phyloP scores from a whole-genome alignment of 202 grass and related monocot species.

The Thinopyrum obtusiflorum region DNA sequence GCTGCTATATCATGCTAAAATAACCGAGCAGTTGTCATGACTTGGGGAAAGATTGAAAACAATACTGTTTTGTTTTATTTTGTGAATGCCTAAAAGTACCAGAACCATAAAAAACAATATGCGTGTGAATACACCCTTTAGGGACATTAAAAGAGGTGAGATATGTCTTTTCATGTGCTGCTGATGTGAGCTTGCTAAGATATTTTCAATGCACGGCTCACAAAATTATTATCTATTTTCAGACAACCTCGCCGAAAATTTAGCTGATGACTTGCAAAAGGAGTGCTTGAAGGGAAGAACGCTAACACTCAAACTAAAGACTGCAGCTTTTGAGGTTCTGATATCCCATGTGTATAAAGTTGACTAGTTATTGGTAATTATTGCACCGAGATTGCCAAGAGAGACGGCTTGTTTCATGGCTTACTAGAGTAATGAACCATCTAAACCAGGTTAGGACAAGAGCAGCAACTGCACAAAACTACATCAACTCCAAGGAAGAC shows the following conservation, averaged over 20 bases:
- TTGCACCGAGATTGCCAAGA: background rate
- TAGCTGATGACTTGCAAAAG: slow-evolving; percentile 82
- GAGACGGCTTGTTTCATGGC: background rate
- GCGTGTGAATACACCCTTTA: background rate
- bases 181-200: background rate
- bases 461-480: slow-evolving; percentile 64
- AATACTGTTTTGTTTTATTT: background rate
- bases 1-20: background rate
- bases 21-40: background rate
- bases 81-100: slow-evolving; percentile 4
- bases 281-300: slow-evolving; percentile 69
- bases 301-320: slow-evolving; percentile 95
- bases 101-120: background rate
- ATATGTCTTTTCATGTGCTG: background rate
- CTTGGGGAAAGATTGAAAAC: background rate
- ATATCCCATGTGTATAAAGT: slow-evolving; percentile 7
- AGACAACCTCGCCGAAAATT: slow-evolving; percentile 77
- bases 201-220: background rate
- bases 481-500: slow-evolving; percentile 79
- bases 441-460: slow-evolving; percentile 78
- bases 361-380: slow-evolving; percentile 24
- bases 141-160: background rate
- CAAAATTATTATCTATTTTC: slow-evolving; percentile 34
- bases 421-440: slow-evolving; percentile 18
- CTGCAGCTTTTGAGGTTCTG: slow-evolving; percentile 81